phyloP scores from a whole-genome alignment of 148 eudicot species.

The Rhododendron kiyosumense region DNA sequence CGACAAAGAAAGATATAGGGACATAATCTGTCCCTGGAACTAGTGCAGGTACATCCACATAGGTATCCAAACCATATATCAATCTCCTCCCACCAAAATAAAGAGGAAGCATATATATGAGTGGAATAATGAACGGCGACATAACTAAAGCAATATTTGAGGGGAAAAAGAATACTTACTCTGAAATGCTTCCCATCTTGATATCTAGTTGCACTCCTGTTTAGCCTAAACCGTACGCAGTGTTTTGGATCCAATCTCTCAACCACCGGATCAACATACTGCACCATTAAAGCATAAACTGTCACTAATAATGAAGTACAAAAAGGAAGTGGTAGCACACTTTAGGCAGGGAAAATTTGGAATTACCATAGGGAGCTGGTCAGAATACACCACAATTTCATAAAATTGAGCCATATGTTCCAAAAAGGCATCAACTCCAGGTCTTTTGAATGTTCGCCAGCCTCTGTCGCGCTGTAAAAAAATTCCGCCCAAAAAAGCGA shows the following conservation, averaged over 20 bases:
- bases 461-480: slow-evolving; percentile 78
- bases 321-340: neutral
- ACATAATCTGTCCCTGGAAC: neutral
- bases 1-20: neutral
- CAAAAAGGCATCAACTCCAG: slow-evolving; percentile 87
- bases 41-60: neutral
- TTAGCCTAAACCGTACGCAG: slow-evolving; percentile 53
- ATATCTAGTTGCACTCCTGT: slow-evolving; percentile 81
- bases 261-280: slow-evolving; percentile 89
- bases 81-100: neutral
- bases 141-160: neutral
- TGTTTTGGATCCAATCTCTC: slow-evolving; percentile 71
- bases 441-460: slow-evolving; percentile 96
- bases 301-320: neutral
- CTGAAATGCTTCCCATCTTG: slow-evolving; percentile 82
- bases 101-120: neutral
- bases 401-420: slow-evolving; percentile 78
- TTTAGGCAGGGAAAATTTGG: neutral
- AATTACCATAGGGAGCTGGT: slow-evolving; percentile 66
- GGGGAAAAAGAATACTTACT: slow-evolving; percentile 32
- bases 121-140: neutral
- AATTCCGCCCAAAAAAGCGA: neutral
- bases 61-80: neutral
- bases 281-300: slow-evolving; percentile 18
- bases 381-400: slow-evolving; percentile 85